Conservation (phyloP, 106 monocot species). For the Dioscorea dumetorum region DNA sequence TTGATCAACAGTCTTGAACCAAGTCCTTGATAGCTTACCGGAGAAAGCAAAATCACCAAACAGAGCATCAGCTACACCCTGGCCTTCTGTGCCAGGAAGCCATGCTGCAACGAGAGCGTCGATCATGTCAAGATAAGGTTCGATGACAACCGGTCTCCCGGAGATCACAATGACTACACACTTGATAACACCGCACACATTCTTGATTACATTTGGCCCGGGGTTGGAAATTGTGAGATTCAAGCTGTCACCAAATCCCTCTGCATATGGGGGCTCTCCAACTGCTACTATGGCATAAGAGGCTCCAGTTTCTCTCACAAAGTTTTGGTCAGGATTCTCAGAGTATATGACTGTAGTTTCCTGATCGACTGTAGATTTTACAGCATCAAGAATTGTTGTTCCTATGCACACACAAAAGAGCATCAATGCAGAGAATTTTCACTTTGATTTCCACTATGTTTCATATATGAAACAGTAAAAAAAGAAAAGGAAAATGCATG, state of each 20-base stretch:
- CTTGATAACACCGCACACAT: constrained; percentile 36
- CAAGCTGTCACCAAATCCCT: constrained; percentile 37
- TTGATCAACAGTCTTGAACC: constrained; percentile 59
- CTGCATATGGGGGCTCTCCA: constrained; percentile 36
- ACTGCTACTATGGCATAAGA: constrained; percentile 45
- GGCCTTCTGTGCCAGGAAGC: constrained; percentile 68
- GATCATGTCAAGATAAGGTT: constrained; percentile 35
- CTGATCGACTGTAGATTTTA: constrained; percentile 30
- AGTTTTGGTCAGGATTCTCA: constrained; percentile 26
- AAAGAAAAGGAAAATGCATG: neutral
- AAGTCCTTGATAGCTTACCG: constrained; percentile 50
- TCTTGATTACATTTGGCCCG: constrained; percentile 37
- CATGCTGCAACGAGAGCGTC: constrained; percentile 76
- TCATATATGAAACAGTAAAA: neutral
- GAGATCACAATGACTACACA: constrained; percentile 64
- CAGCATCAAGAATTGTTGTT: constrained; percentile 61
- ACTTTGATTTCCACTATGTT: neutral
- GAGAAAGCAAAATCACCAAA: constrained; percentile 53
- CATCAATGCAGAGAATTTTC: neutral
- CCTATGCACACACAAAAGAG: constrained; percentile 21
- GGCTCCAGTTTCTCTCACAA: constrained; percentile 22
- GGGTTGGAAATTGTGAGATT: constrained; percentile 46
- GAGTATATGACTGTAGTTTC: constrained; percentile 57
- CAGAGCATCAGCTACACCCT: constrained; percentile 51
- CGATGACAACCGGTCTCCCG: constrained; percentile 61